Evolutionary conservation across 2,329 filamentous ascomycete species (phyloP), one percentile per base, ranked within the genome.

Genomic region (Beauveria varroae): DNA sequence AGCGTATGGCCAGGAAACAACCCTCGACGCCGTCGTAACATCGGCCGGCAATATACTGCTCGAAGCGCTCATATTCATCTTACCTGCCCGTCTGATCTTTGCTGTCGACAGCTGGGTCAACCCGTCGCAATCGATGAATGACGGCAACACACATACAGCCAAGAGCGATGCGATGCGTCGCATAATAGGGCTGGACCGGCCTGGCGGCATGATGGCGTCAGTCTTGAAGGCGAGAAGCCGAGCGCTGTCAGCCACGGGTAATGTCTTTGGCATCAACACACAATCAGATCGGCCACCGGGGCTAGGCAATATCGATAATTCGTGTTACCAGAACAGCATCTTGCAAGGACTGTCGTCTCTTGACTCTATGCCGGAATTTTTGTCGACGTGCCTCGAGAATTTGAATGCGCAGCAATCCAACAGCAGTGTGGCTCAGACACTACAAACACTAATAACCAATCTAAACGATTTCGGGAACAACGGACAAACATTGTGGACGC

Each of bases 281-380:
- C 72, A 72, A 26, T 68, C 74, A 26, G 76, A 80, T 50, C 73
- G 74, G 37, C 89, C 79, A 55, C 81, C 78, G 1, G 95, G 95
- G 0, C 77, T 98, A 58, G 91, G 91, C 10, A 99, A 99, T 72
- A 88, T 87, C 77, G 91, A 96, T 76, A 96, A 97, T 72, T 96
- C 92, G 1, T 98, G 95, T 78, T 99, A 96, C 73, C 95, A 98
- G 74, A 99, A 99, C 74, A 97, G 93, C 71, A 88, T 97, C 22
- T 85, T 99, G 12, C 92, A 96, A 72, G 87, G 88, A 7, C 78
- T 98, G 47, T 87, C 93, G 1, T 88, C 93, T 4, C 79, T 98
- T 34, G 81, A 83, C 20, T 83, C 87, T 5, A 77, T 98, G 34
- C 82, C 83, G 28, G 76, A 76, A 3, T 95, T 91, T 68, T 80